Percentiles rank a stretch among this genome's conserved stretches.
Evolutionary conservation across 2,329 filamentous ascomycete species (phyloP).

Genomic region (Stemphylium lycopersici): DNA sequence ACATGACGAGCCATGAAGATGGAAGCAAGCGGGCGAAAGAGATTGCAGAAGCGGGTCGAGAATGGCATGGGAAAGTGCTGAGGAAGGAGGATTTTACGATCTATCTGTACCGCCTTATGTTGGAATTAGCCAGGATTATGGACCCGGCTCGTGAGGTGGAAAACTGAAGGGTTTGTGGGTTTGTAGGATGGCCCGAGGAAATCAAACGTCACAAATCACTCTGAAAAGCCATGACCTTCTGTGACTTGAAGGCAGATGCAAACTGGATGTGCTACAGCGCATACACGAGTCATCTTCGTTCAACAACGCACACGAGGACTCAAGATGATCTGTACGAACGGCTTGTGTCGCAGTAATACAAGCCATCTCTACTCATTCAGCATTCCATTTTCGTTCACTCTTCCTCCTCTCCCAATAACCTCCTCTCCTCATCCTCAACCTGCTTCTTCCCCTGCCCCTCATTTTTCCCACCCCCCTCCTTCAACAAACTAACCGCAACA

Average conservation of each 20-base stretch:
- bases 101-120: conserved; percentile 26
- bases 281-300: no score
- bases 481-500: conserved; percentile 35
- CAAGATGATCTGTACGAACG: no score
- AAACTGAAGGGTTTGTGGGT: no score
- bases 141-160: conserved; percentile 1
- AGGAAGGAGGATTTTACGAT: conserved; percentile 19
- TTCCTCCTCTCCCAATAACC: conserved; percentile 19
- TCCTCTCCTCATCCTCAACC: conserved; percentile 29
- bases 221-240: no score
- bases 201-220: no score
- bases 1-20: conserved; percentile 14
- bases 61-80: conserved; percentile 22
- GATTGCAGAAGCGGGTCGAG: conserved; percentile 25
- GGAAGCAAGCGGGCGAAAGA: conserved; percentile 20
- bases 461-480: conserved; percentile 7
- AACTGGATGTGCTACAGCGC: no score
- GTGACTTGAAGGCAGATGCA: no score
- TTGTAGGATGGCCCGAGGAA: no score
- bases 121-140: conserved; percentile 26
- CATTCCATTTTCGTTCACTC: background rate
- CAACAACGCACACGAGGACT: no score
- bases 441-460: conserved; percentile 12
- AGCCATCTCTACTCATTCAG: no score
- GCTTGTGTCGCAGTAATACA: no score